Base-by-base conservation (phyloP, 2,329 filamentous ascomycete species). In the Fusarium sp. region DNA sequence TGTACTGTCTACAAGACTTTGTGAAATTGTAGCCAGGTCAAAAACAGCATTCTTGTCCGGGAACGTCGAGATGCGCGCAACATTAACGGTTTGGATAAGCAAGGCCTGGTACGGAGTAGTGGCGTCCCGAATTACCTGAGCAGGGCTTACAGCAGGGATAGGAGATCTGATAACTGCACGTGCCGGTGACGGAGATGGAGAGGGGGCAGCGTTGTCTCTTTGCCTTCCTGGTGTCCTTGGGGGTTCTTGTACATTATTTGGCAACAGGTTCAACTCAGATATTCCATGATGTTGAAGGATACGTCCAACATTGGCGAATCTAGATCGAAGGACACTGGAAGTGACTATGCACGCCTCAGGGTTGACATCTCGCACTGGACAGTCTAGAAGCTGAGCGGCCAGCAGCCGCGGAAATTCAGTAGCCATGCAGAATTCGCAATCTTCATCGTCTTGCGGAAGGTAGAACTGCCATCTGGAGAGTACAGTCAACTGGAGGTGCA, bases 181-280 rank as follows among this genome's bases (percentile, higher is more conserved):
- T 7, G 15, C 17, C 3, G 48, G 48, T n/a, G 48, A 28, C 4
- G 34, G 14, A 9, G 34, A 51, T 0, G 48, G 34, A 0, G 36
- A 43, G 0, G 48, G 48, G 4, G 36, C 34, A 6, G 11, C 36
- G 3, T 51, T 43, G 9, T 51, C 23, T n/a, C 48, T 6, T 43
- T 12, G 48, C 1, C 34, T 51, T 15, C 28, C 34, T 1, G 48
- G 36, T 14, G 48, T 51, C 3, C 17, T 15, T 2, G 48, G 48
- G 6, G 48, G 48, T 2, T 28, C 36, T 3, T 14, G 19, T 2
- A 2, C 7, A 19, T 15, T 6, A 2, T 5, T 6, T 6, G 3
- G 1, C 6, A 43, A 19, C 1, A 0, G 3, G 7, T 3, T 1
- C 1, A 28, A 17, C 2, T 30, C n/a, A 0, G 10, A 30, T 43